A percentile compares a stretch with the other conserved stretches of the same genome.
Evolutionary conservation across 2,329 filamentous ascomycete genomes (phyloP).

Genomic region (Trichoderma sp.): DNA sequence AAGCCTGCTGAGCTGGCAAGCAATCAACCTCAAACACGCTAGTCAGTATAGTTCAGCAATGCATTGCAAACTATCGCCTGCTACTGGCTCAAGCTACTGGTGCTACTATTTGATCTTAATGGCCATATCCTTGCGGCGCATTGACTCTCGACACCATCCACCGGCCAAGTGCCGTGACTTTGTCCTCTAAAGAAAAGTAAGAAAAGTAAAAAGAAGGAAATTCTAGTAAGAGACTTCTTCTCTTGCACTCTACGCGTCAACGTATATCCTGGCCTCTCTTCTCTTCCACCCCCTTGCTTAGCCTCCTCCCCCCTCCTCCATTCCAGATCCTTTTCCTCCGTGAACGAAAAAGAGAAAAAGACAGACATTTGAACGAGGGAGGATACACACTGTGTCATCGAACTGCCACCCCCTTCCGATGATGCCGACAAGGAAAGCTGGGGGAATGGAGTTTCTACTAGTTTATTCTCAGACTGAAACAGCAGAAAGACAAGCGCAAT

Average conservation of each 20-base stretch:
- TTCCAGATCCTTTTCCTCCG: not conserved
- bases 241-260: not conserved
- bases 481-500: not conserved
- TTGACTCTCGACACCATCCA: not conserved
- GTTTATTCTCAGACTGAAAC: not conserved
- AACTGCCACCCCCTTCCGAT: not conserved
- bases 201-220: not conserved
- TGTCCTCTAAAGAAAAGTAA: not conserved
- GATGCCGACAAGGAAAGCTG: not conserved
- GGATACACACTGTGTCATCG: not conserved
- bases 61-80: not conserved
- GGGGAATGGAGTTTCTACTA: conserved; percentile 12
- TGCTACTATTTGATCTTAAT: not conserved
- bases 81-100: not conserved
- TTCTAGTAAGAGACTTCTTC: not conserved
- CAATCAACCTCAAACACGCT: conserved; percentile 10
- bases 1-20: conserved; percentile 3
- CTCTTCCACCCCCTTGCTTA: not conserved
- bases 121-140: not conserved
- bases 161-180: not conserved
- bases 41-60: not conserved
- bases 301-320: not conserved
- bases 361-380: not conserved
- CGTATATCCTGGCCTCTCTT: not conserved
- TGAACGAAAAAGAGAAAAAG: too few relatives aligned